Evolutionary conservation across 768 basidiomycete genomes (phyloP).

Genomic region (Lenzites betulinus): DNA sequence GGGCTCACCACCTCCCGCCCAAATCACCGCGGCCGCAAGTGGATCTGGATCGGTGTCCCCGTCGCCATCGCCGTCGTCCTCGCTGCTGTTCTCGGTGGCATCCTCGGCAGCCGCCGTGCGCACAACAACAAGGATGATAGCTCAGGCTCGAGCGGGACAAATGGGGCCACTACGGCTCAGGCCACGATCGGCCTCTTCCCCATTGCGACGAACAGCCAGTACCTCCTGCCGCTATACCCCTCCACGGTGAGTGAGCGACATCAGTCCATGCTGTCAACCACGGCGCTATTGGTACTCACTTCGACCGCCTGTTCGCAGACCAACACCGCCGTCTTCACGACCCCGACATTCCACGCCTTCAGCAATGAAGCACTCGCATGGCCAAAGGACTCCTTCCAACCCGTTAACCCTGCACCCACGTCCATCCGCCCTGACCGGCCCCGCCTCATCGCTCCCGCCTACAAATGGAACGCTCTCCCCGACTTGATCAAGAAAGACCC

Average conservation of each 20-base stretch:
- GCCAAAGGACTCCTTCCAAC: constrained; percentile 79
- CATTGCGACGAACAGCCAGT: constrained; percentile 76
- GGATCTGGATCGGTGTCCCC: constrained; percentile 79
- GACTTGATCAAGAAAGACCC: constrained; percentile 76
- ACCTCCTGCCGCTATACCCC: constrained; percentile 82
- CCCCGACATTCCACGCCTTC: constrained; percentile 69
- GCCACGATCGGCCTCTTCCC: constrained; percentile 60
- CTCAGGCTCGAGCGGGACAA: not conserved
- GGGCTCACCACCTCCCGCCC: constrained; percentile 62
- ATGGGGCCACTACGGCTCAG: constrained; percentile 15
- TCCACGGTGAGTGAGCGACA: constrained; percentile 65
- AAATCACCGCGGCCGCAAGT: constrained; percentile 61
- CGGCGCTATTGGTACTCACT: not conserved
- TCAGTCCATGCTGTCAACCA: not conserved
- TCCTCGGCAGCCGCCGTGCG: constrained; percentile 70
- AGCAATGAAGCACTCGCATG: constrained; percentile 58
- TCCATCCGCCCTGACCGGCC: constrained; percentile 76
- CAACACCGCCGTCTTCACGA: constrained; percentile 67
- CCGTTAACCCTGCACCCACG: constrained; percentile 59
- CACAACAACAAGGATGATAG: constrained; percentile 40
- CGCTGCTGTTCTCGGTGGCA: constrained; percentile 75
- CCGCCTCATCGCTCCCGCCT: constrained; percentile 86
- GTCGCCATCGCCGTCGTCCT: constrained; percentile 60
- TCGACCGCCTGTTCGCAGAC: constrained; percentile 47
- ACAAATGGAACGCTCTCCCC: constrained; percentile 88